These are phyloP conservation scores for Neofusicoccum cordaticola DNA, from an alignment of 2,329 filamentous ascomycete species.

Conservation along the genomic window DNA sequence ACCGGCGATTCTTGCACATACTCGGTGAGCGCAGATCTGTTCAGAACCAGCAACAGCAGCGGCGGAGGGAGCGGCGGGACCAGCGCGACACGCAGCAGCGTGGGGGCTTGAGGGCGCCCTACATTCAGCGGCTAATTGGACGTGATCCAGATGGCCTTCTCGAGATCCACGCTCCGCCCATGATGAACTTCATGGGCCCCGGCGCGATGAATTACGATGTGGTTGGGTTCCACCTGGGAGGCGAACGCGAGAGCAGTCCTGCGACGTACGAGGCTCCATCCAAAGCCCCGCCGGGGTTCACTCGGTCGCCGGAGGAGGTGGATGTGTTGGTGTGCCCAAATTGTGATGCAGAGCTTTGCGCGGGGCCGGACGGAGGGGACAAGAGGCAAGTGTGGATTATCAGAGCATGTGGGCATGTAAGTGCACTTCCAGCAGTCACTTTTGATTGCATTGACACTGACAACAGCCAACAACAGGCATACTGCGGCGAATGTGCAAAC, in stretches of 20 bases:
- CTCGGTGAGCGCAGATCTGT: slow-evolving; percentile 13
- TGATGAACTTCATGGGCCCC: not conserved
- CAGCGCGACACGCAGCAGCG: not conserved
- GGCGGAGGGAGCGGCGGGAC: slow-evolving; percentile 4
- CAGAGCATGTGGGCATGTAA: slow-evolving; percentile 88
- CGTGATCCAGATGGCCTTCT: slow-evolving; percentile 7
- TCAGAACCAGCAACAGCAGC: slow-evolving; percentile 2
- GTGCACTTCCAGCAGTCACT: slow-evolving; percentile 27
- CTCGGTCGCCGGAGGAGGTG: slow-evolving; percentile 69
- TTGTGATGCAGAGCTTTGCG: slow-evolving; percentile 79
- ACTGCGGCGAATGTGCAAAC: slow-evolving; percentile 52
- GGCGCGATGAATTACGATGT: slow-evolving; percentile 38
- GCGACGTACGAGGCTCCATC: slow-evolving; percentile 61
- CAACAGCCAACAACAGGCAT: slow-evolving; percentile 40
- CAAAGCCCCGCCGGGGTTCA: slow-evolving; percentile 73
- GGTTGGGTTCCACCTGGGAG: slow-evolving; percentile 45
- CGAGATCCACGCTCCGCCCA: not conserved
- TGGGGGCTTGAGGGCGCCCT: not conserved
- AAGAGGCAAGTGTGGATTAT: slow-evolving; percentile 92
- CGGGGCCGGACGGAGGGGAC: slow-evolving; percentile 57
- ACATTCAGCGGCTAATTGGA: slow-evolving; percentile 11
- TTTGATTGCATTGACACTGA: not conserved
- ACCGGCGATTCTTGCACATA: slow-evolving; percentile 3
- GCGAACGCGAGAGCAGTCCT: slow-evolving; percentile 30
- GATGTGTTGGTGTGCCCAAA: slow-evolving; percentile 78